Evolutionary conservation across 2,329 filamentous ascomycete genomes (phyloP).

Genomic region (Fusarium sulawesiense): DNA sequence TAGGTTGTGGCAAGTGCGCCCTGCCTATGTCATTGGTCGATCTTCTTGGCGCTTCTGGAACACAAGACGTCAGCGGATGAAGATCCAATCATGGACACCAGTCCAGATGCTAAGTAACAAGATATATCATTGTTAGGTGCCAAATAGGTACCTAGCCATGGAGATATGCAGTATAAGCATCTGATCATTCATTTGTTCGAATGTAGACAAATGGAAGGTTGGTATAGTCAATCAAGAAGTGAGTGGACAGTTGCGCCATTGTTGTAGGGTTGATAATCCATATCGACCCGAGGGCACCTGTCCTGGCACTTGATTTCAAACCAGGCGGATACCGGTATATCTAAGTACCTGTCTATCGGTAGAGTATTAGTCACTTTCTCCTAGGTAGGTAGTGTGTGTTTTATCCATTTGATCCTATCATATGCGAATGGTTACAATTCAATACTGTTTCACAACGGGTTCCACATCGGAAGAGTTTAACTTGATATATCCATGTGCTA

Average conservation of each 20-base stretch:
- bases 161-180: background rate
- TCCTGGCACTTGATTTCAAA: background rate
- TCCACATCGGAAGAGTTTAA: background rate
- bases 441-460: background rate
- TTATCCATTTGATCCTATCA: background rate
- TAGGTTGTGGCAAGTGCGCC: background rate
- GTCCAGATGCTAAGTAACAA: background rate
- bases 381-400: background rate
- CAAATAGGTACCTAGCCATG: background rate
- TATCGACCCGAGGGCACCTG: background rate
- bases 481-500: background rate
- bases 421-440: background rate
- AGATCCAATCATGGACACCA: background rate
- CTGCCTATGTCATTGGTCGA: slow-evolving; percentile 28
- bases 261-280: background rate
- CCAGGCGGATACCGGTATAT: background rate
- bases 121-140: background rate
- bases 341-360: background rate
- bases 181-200: background rate
- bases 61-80: slow-evolving; percentile 15
- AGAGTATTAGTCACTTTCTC: background rate
- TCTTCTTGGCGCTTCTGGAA: slow-evolving; percentile 1
- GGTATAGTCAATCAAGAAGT: background rate
- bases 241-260: background rate
- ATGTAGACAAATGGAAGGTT: background rate